Evolutionary conservation across 371 early-diverging fungal species (phyloP), one percentile per base, ranked within the genome.

Genomic region (Fennellomyces sp.): DNA sequence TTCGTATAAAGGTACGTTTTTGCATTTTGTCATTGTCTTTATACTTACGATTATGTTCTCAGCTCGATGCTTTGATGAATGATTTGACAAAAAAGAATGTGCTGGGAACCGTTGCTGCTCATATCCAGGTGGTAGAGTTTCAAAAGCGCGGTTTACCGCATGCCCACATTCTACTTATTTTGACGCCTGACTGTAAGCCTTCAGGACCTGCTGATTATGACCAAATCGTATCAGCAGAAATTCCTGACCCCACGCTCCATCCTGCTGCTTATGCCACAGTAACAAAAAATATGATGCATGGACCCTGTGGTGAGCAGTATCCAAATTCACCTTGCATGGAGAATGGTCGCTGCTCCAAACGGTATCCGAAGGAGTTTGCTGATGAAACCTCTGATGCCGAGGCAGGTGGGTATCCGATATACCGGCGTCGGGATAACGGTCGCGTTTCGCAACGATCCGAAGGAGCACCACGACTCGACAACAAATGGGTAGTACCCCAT

Each of bases 231-330:
- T 67, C 66, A 2, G 75, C 76, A 12, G 69, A 74, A n/a, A 60
- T 72, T 13, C 74, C 71, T 2, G 67, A 75, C n/a, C n/a, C n/a
- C n/a, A n/a, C n/a, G n/a, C 50, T 31, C 60, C 19, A 69, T 68
- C 36, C 52, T 63, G 25, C 72, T 69, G 5, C 71, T 75, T 0
- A 60, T n/a, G 3, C n/a, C n/a, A n/a, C n/a, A n/a, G n/a, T n/a
- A n/a, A n/a, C n/a, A n/a, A 57, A 13, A 2, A 29, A 45, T 2
- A 75, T 79, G 70, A 53, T 75, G 11, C 75, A 76, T 63, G 73
- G 68, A 2, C 71, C 69, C 25, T 76, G 72, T 57, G 69, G 74
- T 8, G 25, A 0, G 0, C 10, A 21, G 2, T 52, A 61, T 27
- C 62, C 49, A 1, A 59, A 50, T 4, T 21, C 39, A 15, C 21